Conservation (phyloP, 257 asterid species). For the Plantago major region DNA sequence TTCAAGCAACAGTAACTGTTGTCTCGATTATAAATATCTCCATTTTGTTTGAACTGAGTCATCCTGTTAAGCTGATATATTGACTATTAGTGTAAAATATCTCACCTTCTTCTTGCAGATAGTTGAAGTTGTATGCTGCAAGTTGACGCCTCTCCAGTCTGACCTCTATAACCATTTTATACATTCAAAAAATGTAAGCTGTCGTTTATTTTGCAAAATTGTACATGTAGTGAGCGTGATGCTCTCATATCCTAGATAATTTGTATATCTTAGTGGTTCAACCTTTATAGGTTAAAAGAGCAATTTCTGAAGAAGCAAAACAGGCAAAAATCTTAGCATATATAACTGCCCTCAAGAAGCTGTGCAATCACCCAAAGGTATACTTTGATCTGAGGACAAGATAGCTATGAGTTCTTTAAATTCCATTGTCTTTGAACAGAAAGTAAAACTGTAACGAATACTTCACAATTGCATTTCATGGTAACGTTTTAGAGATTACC, state of each 20-base stretch:
- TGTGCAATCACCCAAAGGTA: conserved; percentile 99
- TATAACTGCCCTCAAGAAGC: conserved; percentile 94
- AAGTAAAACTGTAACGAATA: conserved; percentile 11
- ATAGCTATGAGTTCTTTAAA: conserved; percentile 9
- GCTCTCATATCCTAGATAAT: too few relatives aligned
- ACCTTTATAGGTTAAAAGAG: conserved; percentile 72
- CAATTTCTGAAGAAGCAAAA: conserved; percentile 80
- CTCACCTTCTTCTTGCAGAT: conserved; percentile 44
- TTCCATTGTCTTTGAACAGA: conserved; percentile 18
- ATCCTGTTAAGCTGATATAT: conserved; percentile 10
- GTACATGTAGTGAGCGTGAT: too few relatives aligned
- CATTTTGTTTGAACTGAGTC: neutral
- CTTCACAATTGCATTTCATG: conserved; percentile 16
- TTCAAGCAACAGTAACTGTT: neutral
- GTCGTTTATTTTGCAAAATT: conserved; percentile 10
- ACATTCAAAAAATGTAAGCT: conserved; percentile 88
- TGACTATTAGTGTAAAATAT: conserved; percentile 12
- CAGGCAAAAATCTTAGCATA: conserved; percentile 81
- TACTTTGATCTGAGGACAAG: conserved; percentile 7
- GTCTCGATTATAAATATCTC: neutral
- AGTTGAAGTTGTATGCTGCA: conserved; percentile 93
- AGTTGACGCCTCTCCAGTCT: conserved; percentile 80
- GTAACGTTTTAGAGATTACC: conserved; percentile 12
- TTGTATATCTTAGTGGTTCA: neutral
- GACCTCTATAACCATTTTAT: conserved; percentile 81